Conservation (phyloP, 805 yeast species). For the Pichia nakasei region DNA sequence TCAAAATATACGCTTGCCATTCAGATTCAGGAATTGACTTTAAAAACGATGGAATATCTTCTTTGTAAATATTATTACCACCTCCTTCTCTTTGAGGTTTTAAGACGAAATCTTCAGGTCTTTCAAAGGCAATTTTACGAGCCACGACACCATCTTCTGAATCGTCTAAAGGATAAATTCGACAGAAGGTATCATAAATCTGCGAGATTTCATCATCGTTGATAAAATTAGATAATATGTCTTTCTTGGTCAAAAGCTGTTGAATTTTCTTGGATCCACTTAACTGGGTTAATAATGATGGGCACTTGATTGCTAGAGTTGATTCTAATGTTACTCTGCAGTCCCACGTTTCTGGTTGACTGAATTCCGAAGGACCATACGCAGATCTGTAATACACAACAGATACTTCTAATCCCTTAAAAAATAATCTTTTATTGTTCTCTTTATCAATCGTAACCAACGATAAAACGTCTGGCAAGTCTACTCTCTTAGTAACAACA, state of each 20-base stretch:
- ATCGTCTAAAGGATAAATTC: conserved; percentile 78
- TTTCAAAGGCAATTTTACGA: conserved; percentile 53
- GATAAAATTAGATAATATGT: conserved; percentile 37
- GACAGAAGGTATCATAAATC: conserved; percentile 61
- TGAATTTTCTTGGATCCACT: conserved; percentile 93
- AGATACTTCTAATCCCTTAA: conserved; percentile 63
- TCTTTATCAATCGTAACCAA: conserved; percentile 34
- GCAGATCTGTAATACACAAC: conserved; percentile 89
- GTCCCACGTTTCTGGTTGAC: conserved; percentile 60
- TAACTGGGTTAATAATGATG: conserved; percentile 79
- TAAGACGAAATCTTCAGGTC: conserved; percentile 68
- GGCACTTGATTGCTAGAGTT: conserved; percentile 81
- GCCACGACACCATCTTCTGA: conserved; percentile 55
- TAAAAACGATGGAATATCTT: conserved; percentile 73
- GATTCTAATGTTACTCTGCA: conserved; percentile 66
- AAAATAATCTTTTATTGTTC: conserved; percentile 40
- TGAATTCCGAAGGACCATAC: conserved; percentile 77
- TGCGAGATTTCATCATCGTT: not conserved
- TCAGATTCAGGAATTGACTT: conserved; percentile 48
- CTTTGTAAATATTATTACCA: conserved; percentile 87
- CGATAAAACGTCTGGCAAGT: conserved; percentile 48
- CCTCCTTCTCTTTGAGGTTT: conserved; percentile 99
- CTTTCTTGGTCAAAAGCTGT: conserved; percentile 64
- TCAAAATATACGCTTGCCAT: conserved; percentile 87
- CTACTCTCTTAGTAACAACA: conserved; percentile 55